These are phyloP conservation scores for Erythrophleum fordii DNA, from an alignment of 306 rosid genomes.

Conservation along the genomic window DNA sequence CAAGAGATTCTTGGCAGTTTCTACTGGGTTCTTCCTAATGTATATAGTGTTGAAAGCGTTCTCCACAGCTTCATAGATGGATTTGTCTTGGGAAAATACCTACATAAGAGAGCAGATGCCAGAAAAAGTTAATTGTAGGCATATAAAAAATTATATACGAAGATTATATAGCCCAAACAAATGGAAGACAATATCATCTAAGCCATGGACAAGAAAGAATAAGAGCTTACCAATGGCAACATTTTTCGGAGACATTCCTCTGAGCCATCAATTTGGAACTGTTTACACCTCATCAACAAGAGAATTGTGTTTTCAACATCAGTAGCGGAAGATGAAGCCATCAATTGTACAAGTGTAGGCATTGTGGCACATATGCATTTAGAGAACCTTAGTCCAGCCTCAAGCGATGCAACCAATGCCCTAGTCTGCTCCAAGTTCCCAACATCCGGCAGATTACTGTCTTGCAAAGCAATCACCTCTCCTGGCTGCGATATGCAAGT, in stretches of 20 bases:
- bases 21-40: slow-evolving; percentile 73
- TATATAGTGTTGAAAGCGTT: slow-evolving; percentile 83
- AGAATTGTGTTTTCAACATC: slow-evolving; percentile 93
- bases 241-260: slow-evolving; percentile 91
- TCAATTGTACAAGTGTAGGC: slow-evolving; percentile 90
- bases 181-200: slow-evolving; percentile 22
- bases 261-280: slow-evolving; percentile 95
- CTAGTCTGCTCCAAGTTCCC: slow-evolving; percentile 96
- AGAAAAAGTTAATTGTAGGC: slow-evolving; percentile 32
- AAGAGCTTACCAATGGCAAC: slow-evolving; percentile 79
- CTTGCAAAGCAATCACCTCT: slow-evolving; percentile 56
- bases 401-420: slow-evolving; percentile 96
- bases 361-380: slow-evolving; percentile 73
- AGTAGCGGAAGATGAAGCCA: slow-evolving; percentile 93
- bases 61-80: slow-evolving; percentile 97
- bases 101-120: slow-evolving; percentile 45
- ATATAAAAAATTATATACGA: slow-evolving; percentile 6
- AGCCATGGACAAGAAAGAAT: slow-evolving; percentile 22
- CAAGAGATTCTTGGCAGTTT: slow-evolving; percentile 79
- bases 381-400: slow-evolving; percentile 89
- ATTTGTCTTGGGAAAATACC: slow-evolving; percentile 96
- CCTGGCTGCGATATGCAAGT: slow-evolving; percentile 66
- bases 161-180: slow-evolving; percentile 17
- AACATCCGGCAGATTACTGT: slow-evolving; percentile 74
- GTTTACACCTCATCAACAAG: slow-evolving; percentile 93